These are phyloP conservation scores for Brettanomyces anomalus DNA, from an alignment of 805 yeast genomes.

Conservation along the genomic window DNA sequence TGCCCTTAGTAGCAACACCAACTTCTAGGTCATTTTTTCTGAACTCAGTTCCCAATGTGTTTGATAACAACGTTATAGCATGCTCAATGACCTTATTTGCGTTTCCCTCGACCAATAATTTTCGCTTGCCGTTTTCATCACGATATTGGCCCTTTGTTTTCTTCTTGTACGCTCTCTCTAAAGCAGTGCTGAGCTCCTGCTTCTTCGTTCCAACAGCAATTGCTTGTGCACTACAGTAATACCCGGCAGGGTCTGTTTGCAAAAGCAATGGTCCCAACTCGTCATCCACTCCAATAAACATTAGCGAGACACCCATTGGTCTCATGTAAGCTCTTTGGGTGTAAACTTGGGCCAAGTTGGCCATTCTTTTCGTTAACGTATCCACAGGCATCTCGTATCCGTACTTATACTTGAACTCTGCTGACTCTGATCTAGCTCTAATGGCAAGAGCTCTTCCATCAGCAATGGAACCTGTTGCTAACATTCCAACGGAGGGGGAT, in stretches of 20 bases:
- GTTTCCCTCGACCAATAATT: conserved; percentile 61
- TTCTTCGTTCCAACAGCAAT: conserved; percentile 96
- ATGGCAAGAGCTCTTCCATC: conserved; percentile 88
- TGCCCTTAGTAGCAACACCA: conserved; percentile 70
- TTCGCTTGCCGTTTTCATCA: conserved; percentile 16
- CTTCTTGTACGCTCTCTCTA: conserved; percentile 85
- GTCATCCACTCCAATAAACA: conserved; percentile 82
- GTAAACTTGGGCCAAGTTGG: conserved; percentile 88
- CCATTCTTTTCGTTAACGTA: conserved; percentile 87
- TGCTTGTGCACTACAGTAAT: conserved; percentile 84
- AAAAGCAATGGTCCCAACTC: conserved; percentile 82
- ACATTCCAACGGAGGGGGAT: conserved; percentile 75
- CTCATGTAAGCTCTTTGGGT: conserved; percentile 99
- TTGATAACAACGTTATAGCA: conserved; percentile 79
- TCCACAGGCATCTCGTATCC: conserved; percentile 98
- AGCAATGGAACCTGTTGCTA: conserved; percentile 92
- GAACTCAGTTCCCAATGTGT: conserved; percentile 85
- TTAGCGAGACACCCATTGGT: conserved; percentile 90
- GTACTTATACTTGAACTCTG: conserved; percentile 87
- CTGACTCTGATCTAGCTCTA: conserved; percentile 92
- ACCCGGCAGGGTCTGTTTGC: conserved; percentile 97
- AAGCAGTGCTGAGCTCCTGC: conserved; percentile 83
- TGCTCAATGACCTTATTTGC: conserved; percentile 87
- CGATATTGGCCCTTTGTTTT: conserved; percentile 19
- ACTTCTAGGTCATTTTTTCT: conserved; percentile 89